Evolutionary conservation across 805 yeast genomes (phyloP).

Genomic region (Huiozyma naganishii): DNA sequence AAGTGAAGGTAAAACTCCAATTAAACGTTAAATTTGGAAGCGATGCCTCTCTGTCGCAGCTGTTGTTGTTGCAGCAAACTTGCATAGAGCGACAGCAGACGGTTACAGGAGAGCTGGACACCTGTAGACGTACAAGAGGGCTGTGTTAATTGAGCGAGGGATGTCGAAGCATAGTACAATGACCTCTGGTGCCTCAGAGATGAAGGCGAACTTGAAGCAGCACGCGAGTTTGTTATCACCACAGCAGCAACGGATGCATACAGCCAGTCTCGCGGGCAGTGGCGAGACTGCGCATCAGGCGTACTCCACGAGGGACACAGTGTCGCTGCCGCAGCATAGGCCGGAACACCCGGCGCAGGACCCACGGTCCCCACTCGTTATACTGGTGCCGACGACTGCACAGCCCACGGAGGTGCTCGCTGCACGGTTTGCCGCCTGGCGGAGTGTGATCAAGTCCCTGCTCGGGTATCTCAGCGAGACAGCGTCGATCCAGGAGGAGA

Average conservation of each 20-base stretch:
- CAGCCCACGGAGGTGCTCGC: conserved; percentile 86
- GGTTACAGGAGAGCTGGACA: too few species aligned
- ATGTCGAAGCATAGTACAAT: conserved; percentile 31
- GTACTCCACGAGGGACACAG: too few species aligned
- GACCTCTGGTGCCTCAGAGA: conserved; percentile 28
- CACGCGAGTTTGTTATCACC: conserved; percentile 26
- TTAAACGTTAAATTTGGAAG: too few species aligned
- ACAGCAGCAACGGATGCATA: conserved; percentile 27
- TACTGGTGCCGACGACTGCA: conserved; percentile 45
- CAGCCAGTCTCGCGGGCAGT: conserved; percentile 33
- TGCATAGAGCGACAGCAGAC: too few species aligned
- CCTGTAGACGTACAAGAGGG: too few species aligned
- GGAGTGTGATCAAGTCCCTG: conserved; percentile 64
- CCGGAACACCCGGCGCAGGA: conserved; percentile 24
- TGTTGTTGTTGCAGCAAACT: too few species aligned
- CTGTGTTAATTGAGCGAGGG: too few species aligned
- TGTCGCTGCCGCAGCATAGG: conserved; percentile 7
- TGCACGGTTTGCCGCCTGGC: conserved; percentile 76
- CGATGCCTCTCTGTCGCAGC: too few species aligned
- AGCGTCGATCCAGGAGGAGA: conserved; percentile 79
- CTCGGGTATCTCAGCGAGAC: conserved; percentile 68
- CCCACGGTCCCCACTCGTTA: conserved; percentile 38
- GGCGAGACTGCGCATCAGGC: neutral
- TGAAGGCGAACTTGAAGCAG: conserved; percentile 36
- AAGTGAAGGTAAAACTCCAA: too few species aligned